phyloP scores from a whole-genome alignment of 106 monocot genomes.

The Phalaenopsis aphrodite region DNA sequence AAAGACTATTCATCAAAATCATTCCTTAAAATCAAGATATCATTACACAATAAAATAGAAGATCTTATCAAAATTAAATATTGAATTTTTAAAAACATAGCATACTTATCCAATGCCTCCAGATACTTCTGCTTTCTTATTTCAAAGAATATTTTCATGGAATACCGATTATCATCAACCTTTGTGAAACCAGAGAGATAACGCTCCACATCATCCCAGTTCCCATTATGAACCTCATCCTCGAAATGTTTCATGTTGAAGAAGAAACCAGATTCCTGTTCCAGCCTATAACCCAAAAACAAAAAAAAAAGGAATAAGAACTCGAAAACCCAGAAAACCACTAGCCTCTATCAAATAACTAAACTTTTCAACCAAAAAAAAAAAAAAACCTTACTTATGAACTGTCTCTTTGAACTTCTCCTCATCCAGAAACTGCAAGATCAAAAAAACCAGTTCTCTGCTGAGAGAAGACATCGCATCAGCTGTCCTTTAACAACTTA shows the following conservation, averaged over 20 bases:
- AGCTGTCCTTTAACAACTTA: background rate
- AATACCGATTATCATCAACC: constrained; percentile 61
- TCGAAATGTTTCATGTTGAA: constrained; percentile 77
- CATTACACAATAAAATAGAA: too few relatives aligned
- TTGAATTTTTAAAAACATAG: background rate
- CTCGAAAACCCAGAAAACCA: constrained; percentile 11
- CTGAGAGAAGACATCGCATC: constrained; percentile 36
- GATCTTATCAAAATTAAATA: background rate
- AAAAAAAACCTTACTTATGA: constrained; percentile 31
- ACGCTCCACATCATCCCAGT: constrained; percentile 65
- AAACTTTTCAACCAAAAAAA: background rate
- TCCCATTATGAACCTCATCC: constrained; percentile 50
- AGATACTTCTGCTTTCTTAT: constrained; percentile 73
- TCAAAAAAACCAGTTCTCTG: constrained; percentile 42
- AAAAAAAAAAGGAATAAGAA: background rate
- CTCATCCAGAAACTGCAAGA: constrained; percentile 52
- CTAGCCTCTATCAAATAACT: background rate
- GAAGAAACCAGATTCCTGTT: constrained; percentile 65
- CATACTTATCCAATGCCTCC: constrained; percentile 59
- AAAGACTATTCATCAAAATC: background rate
- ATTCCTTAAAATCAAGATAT: background rate
- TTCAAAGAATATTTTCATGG: constrained; percentile 71
- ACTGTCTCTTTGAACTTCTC: constrained; percentile 49
- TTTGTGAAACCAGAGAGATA: constrained; percentile 74
- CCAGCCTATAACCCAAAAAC: constrained; percentile 30